Percentiles rank a stretch among this genome's conserved stretches.
Evolutionary conservation across 164 flowering plant genomes (phyloP).

Genomic region (Piper betle): DNA sequence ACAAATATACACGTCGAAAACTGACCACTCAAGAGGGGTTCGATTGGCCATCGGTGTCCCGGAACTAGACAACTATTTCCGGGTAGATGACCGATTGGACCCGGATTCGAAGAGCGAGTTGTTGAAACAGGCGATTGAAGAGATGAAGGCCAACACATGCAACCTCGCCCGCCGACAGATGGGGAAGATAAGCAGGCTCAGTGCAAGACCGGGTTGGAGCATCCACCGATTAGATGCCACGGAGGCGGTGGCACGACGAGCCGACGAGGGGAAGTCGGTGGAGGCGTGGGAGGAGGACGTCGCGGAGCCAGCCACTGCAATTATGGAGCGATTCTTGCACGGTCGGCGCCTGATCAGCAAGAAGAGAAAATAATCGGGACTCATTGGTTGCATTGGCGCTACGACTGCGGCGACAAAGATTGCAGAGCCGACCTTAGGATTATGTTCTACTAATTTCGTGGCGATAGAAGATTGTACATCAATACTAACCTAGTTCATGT

Average conservation of each 20-base stretch:
- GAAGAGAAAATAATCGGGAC: neutral
- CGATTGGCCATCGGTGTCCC: slow-evolving; percentile 64
- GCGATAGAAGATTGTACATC: too few relatives aligned
- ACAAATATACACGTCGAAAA: slow-evolving; percentile 22
- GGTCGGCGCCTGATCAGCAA: neutral
- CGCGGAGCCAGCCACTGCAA: neutral
- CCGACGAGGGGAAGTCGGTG: neutral
- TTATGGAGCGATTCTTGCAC: neutral
- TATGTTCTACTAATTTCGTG: too few relatives aligned
- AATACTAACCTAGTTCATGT: too few relatives aligned
- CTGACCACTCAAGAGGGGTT: slow-evolving; percentile 39
- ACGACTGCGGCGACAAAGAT: neutral
- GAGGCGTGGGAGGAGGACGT: neutral
- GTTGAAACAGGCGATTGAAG: slow-evolving; percentile 25
- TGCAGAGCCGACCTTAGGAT: too few relatives aligned
- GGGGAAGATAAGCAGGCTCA: slow-evolving; percentile 42
- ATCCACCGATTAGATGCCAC: slow-evolving; percentile 58
- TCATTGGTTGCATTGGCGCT: neutral
- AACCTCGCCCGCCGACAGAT: slow-evolving; percentile 33
- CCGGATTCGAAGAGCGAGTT: slow-evolving; percentile 7
- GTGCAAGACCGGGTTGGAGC: slow-evolving; percentile 25
- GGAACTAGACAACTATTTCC: slow-evolving; percentile 36
- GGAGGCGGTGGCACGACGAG: slow-evolving; percentile 14
- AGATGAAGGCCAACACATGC: slow-evolving; percentile 45
- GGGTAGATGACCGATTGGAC: slow-evolving; percentile 9